Evolutionary conservation across 352 stramenopile genomes (phyloP).

Genomic region (Phytopythium sindhum): DNA sequence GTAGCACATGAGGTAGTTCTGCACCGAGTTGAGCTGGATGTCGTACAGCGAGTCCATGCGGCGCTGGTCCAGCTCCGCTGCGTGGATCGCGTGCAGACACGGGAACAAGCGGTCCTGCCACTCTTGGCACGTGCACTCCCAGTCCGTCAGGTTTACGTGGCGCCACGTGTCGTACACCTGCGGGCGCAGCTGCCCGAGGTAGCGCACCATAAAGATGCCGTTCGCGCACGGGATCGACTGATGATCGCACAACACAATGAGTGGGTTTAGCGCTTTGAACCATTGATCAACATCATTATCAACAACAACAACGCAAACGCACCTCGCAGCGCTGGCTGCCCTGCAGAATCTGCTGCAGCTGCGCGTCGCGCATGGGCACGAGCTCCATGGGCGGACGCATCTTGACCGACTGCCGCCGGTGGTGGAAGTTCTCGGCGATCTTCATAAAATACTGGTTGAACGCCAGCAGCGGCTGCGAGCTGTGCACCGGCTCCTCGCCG

Average conservation of each 20-base stretch:
- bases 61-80: constrained; percentile 62
- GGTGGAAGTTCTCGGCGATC: constrained; percentile 66
- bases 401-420: constrained; percentile 54
- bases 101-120: constrained; percentile 79
- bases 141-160: constrained; percentile 70
- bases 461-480: constrained; percentile 55
- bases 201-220: constrained; percentile 76
- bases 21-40: constrained; percentile 61
- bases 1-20: constrained; percentile 63
- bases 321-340: constrained; percentile 78
- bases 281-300: constrained; percentile 7
- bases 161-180: constrained; percentile 70
- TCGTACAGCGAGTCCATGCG: constrained; percentile 76
- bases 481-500: constrained; percentile 49
- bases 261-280: background rate
- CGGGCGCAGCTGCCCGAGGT: constrained; percentile 46
- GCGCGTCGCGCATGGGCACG: constrained; percentile 52
- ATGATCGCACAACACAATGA: background rate
- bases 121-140: constrained; percentile 78
- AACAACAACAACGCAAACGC: constrained; percentile 7
- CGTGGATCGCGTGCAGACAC: constrained; percentile 74
- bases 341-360: constrained; percentile 68
- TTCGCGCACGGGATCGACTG: constrained; percentile 80
- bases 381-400: constrained; percentile 52
- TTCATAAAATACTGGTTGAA: constrained; percentile 78